Evolutionary conservation across 225 moss, liverwort and hornwort genomes (phyloP).

Genomic region (Thuidium tamariscinum): DNA sequence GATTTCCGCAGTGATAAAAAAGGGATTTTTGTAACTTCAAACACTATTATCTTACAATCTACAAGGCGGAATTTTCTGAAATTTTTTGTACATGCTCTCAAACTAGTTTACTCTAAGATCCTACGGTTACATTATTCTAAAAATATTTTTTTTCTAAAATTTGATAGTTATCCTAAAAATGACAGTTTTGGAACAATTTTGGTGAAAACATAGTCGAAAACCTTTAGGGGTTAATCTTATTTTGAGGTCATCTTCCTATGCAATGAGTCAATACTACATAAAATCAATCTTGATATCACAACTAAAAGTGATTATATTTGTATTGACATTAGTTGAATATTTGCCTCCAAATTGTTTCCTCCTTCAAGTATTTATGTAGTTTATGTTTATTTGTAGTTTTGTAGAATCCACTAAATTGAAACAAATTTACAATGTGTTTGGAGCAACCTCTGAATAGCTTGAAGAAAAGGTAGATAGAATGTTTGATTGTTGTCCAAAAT

Average conservation of each 20-base stretch:
- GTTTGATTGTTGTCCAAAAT: neutral
- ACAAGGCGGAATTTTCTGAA: too few relatives aligned
- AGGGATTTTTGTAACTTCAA: too few relatives aligned
- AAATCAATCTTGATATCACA: rapidly evolving
- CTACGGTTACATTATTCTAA: too few relatives aligned
- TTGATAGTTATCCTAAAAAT: too few relatives aligned
- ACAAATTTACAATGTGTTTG: rapidly evolving
- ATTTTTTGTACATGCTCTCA: too few relatives aligned
- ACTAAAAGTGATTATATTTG: neutral
- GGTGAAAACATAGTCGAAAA: too few relatives aligned
- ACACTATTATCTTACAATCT: too few relatives aligned
- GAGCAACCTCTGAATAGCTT: neutral
- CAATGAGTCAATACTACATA: rapidly evolving
- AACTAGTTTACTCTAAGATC: too few relatives aligned
- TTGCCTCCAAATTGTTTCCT: neutral
- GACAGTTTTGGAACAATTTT: too few relatives aligned
- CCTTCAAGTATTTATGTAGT: neutral
- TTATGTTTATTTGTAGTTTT: neutral
- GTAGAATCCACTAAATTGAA: neutral
- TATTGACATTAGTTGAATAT: neutral
- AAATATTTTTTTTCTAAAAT: too few relatives aligned
- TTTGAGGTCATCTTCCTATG: rapidly evolving
- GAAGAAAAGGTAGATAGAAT: neutral
- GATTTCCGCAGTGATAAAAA: too few relatives aligned
- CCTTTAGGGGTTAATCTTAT: too few relatives aligned